Evolutionary conservation across 345 rosid species (phyloP).

Genomic region (Syzygium jambos): DNA sequence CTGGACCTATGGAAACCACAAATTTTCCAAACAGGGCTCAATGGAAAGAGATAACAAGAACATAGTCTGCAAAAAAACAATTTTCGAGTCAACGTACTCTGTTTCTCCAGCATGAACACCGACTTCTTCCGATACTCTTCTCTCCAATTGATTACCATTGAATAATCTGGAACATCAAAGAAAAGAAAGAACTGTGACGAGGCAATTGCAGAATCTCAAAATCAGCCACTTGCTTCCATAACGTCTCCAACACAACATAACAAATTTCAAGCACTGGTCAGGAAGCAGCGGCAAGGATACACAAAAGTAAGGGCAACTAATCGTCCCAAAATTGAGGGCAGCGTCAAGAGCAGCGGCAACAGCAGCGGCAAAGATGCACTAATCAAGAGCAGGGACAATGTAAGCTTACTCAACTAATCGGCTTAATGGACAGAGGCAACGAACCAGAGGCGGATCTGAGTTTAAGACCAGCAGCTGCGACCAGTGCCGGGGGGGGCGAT

Average conservation of each 20-base stretch:
- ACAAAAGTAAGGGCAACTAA: no score
- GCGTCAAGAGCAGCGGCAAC: no score
- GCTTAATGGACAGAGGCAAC: no score
- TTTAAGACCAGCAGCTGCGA: no score
- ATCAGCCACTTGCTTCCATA: neutral
- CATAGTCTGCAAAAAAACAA: neutral
- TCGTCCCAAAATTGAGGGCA: neutral
- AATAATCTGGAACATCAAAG: conserved; percentile 40
- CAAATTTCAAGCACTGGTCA: neutral
- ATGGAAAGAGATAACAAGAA: neutral
- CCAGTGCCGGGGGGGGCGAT: no score
- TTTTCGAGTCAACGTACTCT: conserved; percentile 41
- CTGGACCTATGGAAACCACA: neutral
- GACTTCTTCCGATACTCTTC: conserved; percentile 79
- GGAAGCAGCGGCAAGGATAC: neutral
- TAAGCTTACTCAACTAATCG: no score
- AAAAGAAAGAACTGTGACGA: neutral
- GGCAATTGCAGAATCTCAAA: neutral
- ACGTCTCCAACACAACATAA: neutral
- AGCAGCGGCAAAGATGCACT: no score
- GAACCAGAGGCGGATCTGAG: no score
- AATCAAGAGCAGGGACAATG: no score
- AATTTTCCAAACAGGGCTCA: neutral
- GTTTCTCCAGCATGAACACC: conserved; percentile 95
- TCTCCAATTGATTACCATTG: conserved; percentile 63